These are phyloP conservation scores for Lunasporangiospora selenospora DNA, from an alignment of 192 early-diverging fungal species.

Conservation along the genomic window DNA sequence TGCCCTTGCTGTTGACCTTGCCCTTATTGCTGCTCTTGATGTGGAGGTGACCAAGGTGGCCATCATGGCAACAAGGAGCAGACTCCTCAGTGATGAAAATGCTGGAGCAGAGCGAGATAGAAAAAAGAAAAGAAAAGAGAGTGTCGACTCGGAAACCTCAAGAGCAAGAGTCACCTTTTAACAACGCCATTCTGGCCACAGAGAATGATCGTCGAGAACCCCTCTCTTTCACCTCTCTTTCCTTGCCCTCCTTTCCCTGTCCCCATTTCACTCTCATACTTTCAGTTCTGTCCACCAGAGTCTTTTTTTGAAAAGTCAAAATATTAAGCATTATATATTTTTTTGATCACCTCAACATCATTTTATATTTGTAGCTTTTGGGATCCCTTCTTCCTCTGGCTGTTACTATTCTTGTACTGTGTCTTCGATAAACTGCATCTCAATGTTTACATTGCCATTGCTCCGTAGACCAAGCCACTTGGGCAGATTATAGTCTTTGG, in stretches of 20 bases:
- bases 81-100: slow-evolving; percentile 1
- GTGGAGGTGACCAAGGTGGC: not conserved
- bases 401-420: not conserved
- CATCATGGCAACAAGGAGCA: slow-evolving; percentile 3
- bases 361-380: not conserved
- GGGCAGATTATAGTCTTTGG: slow-evolving; percentile 29
- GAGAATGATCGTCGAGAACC: no score
- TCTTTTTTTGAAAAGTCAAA: not conserved
- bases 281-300: slow-evolving; percentile 5
- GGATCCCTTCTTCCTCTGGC: not conserved
- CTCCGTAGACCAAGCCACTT: slow-evolving; percentile 27
- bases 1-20: no score
- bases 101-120: not conserved
- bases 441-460: slow-evolving; percentile 28
- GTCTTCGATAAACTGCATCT: slow-evolving; percentile 27
- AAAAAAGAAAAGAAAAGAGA: not conserved
- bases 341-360: no score
- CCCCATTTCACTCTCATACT: not conserved
- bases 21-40: not conserved
- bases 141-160: no score
- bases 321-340: no score
- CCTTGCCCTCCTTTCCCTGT: not conserved
- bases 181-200: no score
- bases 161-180: not conserved
- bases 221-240: not conserved